Evolutionary conservation across 2,329 filamentous ascomycete genomes (phyloP).

Genomic region (Trichoderma semiorbis): DNA sequence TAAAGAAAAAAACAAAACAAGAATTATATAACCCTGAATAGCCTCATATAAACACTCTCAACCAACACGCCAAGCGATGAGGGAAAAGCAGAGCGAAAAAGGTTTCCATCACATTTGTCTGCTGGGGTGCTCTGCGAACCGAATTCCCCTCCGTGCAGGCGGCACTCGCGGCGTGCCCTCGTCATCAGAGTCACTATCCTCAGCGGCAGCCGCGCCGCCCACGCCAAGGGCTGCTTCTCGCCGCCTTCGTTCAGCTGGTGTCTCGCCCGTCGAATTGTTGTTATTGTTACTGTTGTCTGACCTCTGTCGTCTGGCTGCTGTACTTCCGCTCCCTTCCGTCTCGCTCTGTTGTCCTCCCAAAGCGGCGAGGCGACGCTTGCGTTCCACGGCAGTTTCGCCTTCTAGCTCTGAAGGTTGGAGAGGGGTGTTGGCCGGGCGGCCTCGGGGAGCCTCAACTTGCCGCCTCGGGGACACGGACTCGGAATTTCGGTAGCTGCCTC

Average conservation of each 20-base stretch:
- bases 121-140: slow-evolving; percentile 52
- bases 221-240: slow-evolving; percentile 72
- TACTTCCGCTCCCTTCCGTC: slow-evolving; percentile 27
- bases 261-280: slow-evolving; percentile 51
- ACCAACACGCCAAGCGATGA: background rate
- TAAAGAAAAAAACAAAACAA: background rate
- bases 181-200: slow-evolving; percentile 51
- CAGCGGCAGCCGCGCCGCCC: slow-evolving; percentile 40
- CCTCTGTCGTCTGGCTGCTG: background rate
- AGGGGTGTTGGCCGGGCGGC: background rate
- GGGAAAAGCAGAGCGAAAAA: background rate
- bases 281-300: background rate
- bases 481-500: slow-evolving; percentile 11
- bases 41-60: background rate
- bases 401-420: slow-evolving; percentile 24
- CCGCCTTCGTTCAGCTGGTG: slow-evolving; percentile 69
- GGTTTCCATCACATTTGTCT: background rate
- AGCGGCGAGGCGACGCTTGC: slow-evolving; percentile 59
- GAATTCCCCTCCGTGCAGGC: slow-evolving; percentile 52
- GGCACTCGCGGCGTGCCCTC: slow-evolving; percentile 55
- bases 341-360: slow-evolving; percentile 43
- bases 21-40: background rate
- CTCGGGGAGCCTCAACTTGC: slow-evolving; percentile 16
- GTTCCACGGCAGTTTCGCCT: slow-evolving; percentile 68
- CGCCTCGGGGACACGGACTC: slow-evolving; percentile 23